Evolutionary conservation across 2,329 filamentous ascomycete species (phyloP).

Genomic region (Aspergillus sp.): DNA sequence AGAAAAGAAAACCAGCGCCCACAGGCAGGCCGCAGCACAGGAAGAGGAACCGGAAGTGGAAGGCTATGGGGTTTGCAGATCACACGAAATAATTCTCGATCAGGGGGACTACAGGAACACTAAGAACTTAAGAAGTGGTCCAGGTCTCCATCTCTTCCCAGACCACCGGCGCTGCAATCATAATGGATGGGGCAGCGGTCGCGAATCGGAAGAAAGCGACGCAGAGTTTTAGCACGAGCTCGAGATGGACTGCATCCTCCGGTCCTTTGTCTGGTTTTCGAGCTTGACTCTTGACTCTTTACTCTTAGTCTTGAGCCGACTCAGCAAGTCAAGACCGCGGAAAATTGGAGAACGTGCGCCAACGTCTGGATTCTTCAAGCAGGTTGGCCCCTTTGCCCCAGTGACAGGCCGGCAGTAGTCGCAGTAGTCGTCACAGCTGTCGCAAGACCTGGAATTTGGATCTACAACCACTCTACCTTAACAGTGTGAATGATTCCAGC

Average conservation of each 20-base stretch:
- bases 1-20: neutral
- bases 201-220: neutral
- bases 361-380: neutral
- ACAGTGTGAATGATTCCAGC: neutral
- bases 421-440: too few species aligned
- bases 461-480: neutral
- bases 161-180: too few species aligned
- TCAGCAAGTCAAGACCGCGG: neutral
- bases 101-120: constrained; percentile 1
- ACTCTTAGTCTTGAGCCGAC: neutral
- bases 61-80: constrained; percentile 7
- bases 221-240: neutral
- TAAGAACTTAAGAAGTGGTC: neutral
- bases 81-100: constrained; percentile 7
- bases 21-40: too few species aligned
- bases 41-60: neutral
- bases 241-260: neutral
- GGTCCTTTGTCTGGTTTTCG: neutral
- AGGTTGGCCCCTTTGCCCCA: neutral
- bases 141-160: neutral
- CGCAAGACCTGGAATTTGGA: neutral
- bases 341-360: neutral
- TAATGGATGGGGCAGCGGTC: too few species aligned
- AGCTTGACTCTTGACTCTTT: neutral
- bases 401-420: neutral